These are phyloP conservation scores for Verticillium alfalfae DNA, from an alignment of 2,329 filamentous ascomycete genomes.

Conservation along the genomic window DNA sequence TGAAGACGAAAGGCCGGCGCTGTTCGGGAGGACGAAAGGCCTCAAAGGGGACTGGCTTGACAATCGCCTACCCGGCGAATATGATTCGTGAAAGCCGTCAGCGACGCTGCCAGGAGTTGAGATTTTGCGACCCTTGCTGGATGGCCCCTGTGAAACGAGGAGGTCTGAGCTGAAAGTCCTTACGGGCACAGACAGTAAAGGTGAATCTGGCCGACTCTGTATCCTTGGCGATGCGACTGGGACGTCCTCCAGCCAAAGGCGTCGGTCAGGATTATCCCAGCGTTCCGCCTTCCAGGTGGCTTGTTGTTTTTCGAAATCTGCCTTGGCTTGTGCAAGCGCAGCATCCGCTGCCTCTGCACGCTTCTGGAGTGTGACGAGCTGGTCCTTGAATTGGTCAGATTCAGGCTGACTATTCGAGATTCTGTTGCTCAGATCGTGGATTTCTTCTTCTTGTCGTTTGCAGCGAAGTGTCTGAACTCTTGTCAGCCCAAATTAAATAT, in stretches of 20 bases:
- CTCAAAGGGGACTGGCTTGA: constrained; percentile 41
- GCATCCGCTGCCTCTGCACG: constrained; percentile 62
- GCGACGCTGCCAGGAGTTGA: constrained; percentile 46
- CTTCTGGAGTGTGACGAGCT: constrained; percentile 57
- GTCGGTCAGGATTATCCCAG: constrained; percentile 28
- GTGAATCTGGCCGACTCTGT: constrained; percentile 49
- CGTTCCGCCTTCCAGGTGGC: constrained; percentile 35
- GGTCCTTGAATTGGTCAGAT: constrained; percentile 51
- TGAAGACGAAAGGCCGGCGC: constrained; percentile 25
- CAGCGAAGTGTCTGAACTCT: constrained; percentile 50
- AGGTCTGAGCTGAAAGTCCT: constrained; percentile 52
- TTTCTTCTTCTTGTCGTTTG: constrained; percentile 72
- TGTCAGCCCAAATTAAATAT: not conserved
- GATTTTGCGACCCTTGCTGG: constrained; percentile 34
- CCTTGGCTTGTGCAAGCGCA: constrained; percentile 50
- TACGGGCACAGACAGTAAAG: constrained; percentile 39
- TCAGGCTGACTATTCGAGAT: constrained; percentile 62
- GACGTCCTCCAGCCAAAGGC: constrained; percentile 49
- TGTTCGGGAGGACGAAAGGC: constrained; percentile 31
- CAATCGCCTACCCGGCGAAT: constrained; percentile 38
- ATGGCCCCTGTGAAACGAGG: constrained; percentile 21
- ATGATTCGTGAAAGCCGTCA: constrained; percentile 29
- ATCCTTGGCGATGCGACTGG: constrained; percentile 33
- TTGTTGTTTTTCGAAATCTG: constrained; percentile 46
- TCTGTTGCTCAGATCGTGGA: constrained; percentile 63